phyloP scores from a whole-genome alignment of 306 rosid genomes.

The Pyrus communis region DNA sequence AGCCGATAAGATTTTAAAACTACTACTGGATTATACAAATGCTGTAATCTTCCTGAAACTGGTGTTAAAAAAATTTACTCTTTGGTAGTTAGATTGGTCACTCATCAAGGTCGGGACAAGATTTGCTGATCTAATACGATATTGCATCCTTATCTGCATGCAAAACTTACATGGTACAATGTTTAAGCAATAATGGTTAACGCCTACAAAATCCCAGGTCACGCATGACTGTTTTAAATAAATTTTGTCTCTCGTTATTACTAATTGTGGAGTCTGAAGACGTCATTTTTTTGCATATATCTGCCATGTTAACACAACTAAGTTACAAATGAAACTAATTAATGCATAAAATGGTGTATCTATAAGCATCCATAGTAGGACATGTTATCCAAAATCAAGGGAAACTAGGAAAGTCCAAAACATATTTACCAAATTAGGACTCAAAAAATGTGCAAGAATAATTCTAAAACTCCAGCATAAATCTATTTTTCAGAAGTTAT shows the following conservation, averaged over 20 bases:
- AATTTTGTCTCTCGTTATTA: not conserved
- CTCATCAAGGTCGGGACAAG: not conserved
- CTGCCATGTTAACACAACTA: not conserved
- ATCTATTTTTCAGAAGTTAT: too few species aligned
- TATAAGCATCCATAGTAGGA: not conserved
- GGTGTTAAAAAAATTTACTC: not conserved
- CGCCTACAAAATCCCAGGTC: not conserved
- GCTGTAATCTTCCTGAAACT: too few species aligned
- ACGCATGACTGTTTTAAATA: too few species aligned
- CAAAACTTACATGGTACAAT: not conserved
- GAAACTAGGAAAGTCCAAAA: not conserved
- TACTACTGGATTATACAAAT: too few species aligned
- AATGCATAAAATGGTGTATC: not conserved
- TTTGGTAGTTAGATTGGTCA: not conserved
- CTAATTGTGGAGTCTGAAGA: not conserved
- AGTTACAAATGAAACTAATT: too few species aligned
- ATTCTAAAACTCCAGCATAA: too few species aligned
- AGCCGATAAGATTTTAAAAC: too few species aligned
- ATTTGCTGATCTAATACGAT: not conserved
- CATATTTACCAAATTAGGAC: not conserved
- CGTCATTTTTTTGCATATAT: not conserved
- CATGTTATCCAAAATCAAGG: not conserved
- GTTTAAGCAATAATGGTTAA: too few species aligned
- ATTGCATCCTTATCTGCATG: not conserved
- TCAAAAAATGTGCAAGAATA: too few species aligned